Conservation (phyloP, 148 eudicot genomes). For the Pharnaceum exiguum region DNA sequence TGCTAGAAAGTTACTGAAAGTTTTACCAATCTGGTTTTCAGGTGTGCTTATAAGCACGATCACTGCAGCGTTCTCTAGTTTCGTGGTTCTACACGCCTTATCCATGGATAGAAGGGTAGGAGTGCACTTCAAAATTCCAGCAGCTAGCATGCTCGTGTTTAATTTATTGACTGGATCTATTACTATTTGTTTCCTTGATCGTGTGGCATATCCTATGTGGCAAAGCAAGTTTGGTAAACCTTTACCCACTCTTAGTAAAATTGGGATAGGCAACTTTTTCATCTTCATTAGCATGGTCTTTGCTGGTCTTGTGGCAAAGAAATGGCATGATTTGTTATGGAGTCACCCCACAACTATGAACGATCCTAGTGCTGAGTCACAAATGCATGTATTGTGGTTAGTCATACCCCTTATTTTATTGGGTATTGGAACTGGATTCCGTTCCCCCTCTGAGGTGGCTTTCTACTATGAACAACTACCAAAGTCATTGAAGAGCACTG, state of each 20-base stretch:
- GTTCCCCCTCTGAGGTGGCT: slow-evolving; percentile 26
- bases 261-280: slow-evolving; percentile 34
- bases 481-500: slow-evolving; percentile 16
- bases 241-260: slow-evolving; percentile 22
- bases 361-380: neutral
- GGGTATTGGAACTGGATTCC: slow-evolving; percentile 19
- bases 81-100: slow-evolving; percentile 54
- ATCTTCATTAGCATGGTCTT: slow-evolving; percentile 22
- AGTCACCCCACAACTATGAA: neutral
- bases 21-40: slow-evolving; percentile 46
- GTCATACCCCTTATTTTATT: slow-evolving; percentile 15
- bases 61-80: slow-evolving; percentile 35
- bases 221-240: slow-evolving; percentile 10
- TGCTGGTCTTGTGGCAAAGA: slow-evolving; percentile 31
- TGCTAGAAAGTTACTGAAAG: slow-evolving; percentile 35
- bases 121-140: slow-evolving; percentile 25
- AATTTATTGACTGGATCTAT: slow-evolving; percentile 25
- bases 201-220: slow-evolving; percentile 26
- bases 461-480: slow-evolving; percentile 32
- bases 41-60: slow-evolving; percentile 44
- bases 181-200: slow-evolving; percentile 28
- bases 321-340: slow-evolving; percentile 16
- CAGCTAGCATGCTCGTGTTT: slow-evolving; percentile 28
- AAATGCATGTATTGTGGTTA: slow-evolving; percentile 17
- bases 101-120: slow-evolving; percentile 31